Evolutionary conservation across 2,329 filamentous ascomycete genomes (phyloP).

Genomic region (Monilinia vaccinii-corymbosi): DNA sequence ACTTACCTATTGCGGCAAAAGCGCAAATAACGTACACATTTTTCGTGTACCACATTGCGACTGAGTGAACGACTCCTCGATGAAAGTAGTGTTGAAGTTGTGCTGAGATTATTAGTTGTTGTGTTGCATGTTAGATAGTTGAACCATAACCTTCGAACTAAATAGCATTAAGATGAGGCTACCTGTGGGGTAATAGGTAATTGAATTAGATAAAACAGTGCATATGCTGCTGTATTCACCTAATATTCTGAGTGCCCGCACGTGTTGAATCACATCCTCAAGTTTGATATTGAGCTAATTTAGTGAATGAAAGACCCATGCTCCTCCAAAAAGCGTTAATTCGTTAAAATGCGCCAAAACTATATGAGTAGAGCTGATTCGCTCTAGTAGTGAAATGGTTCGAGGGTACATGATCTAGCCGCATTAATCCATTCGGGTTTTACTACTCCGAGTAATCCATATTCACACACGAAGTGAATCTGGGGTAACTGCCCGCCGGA

Average conservation of each 20-base stretch:
- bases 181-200: not conserved
- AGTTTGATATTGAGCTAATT: not conserved
- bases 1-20: slow-evolving; percentile 51
- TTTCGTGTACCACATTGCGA: slow-evolving; percentile 28
- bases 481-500: not conserved
- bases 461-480: not conserved
- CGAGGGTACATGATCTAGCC: not conserved
- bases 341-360: not conserved
- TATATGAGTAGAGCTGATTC: not conserved
- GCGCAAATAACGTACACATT: slow-evolving; percentile 53
- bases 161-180: not conserved
- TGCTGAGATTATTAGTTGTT: not conserved
- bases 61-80: slow-evolving; percentile 5
- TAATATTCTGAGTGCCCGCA: not conserved
- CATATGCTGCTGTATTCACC: not conserved
- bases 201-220: not conserved
- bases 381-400: not conserved
- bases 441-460: not conserved
- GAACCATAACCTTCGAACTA: not conserved
- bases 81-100: not conserved
- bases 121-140: not conserved
- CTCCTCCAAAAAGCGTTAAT: not conserved
- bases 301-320: slow-evolving; percentile 1
- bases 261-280: not conserved
- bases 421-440: not conserved